Conservation (phyloP, 495 filamentous ascomycete genomes). For the Letharia lupina region DNA sequence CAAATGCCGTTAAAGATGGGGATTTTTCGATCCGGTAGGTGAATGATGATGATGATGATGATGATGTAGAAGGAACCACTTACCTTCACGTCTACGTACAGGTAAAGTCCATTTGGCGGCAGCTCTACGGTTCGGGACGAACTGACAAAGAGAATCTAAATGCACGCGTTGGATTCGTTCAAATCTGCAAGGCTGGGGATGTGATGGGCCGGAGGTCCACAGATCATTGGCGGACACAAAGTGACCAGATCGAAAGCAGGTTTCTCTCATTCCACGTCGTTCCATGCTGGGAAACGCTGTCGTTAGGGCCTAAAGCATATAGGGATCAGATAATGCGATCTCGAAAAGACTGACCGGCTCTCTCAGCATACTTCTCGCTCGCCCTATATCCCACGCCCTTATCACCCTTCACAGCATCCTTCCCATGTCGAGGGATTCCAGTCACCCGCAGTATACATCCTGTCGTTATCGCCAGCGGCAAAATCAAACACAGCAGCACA, state of each 20-base stretch:
- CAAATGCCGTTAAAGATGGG: too few species aligned
- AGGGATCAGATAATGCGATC: not conserved
- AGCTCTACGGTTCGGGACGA: not conserved
- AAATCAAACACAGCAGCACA: constrained; percentile 1
- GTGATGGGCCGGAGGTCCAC: not conserved
- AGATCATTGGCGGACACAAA: constrained; percentile 6
- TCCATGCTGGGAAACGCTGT: not conserved
- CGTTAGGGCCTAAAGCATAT: too few species aligned
- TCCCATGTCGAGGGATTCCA: constrained; percentile 6
- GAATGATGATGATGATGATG: too few species aligned
- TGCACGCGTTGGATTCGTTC: not conserved
- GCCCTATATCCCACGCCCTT: not conserved
- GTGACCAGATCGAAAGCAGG: not conserved
- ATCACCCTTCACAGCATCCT: too few species aligned
- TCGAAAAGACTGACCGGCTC: not conserved
- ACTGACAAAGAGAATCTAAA: not conserved
- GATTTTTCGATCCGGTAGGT: too few species aligned
- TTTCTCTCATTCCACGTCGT: not conserved
- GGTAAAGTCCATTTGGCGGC: not conserved
- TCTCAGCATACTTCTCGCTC: constrained; percentile 1
- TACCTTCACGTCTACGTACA: constrained; percentile 4
- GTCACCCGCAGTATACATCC: not conserved
- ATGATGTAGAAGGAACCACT: not conserved
- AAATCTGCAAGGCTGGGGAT: not conserved
- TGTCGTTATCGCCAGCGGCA: not conserved